Evolutionary conservation across 2,329 filamentous ascomycete genomes (phyloP), one percentile per base, ranked within the genome.

Genomic region (Xylariaceae sp.): DNA sequence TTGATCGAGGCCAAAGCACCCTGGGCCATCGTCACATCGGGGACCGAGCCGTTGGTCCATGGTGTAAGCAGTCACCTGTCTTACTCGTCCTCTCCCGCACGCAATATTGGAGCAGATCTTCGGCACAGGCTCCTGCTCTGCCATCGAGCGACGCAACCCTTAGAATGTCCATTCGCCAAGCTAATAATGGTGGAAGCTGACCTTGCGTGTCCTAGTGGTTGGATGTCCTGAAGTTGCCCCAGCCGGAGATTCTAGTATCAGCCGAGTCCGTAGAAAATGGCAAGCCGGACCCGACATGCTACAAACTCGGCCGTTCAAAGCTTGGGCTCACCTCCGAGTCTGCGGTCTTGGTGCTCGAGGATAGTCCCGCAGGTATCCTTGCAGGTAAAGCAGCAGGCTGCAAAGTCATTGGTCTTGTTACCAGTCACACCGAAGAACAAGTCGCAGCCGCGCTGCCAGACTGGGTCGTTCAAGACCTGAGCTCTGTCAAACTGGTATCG

Each of bases 11-110:
- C 73, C 45, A 69, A 73, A 39, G 81, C 80, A 3, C 85, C 84
- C 48, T 97, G 92, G 94, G 88, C 89, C 44, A 95, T 97, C 59
- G 91, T 91, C 50, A 87, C 83, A 0, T 90, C 86, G 1, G 88
- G 87, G 39, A 89, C 86, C 2, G 66, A 72, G 45, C 82, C 74
- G 54, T 78, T 92, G 11, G 80, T 90, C 6, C 74, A 73, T 43
- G 88, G 87, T 55, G 22, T 27, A 27, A 27, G 22, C 22, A 27
- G 22, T n/a, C n/a, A n/a, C 22, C 22, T 27, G 4, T 27, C 4
- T 7, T 27, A 27, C 22, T 27, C n/a, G n/a, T 27, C 7, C 22
- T 27, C 22, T 27, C 22, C 22, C 22, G 4, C 22, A 27, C 22
- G 22, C 22, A 5, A 27, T 27, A 7, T 27, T 27, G 22, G 7